Base-by-base conservation (phyloP, 306 rosid genomes). In the Dalbergia cultrata region DNA sequence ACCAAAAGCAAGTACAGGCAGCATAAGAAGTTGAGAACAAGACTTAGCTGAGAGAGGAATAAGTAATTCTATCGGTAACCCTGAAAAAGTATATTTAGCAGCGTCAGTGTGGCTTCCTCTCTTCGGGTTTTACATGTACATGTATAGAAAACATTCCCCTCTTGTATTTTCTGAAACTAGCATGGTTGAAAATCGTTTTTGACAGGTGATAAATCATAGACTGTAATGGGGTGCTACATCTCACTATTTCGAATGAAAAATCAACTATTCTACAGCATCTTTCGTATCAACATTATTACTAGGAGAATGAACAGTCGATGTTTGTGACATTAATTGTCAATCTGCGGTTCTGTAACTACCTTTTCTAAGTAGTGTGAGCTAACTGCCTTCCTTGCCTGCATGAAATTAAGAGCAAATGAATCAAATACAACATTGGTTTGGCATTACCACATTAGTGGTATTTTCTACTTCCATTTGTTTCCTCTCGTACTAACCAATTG, bases 381-480 rank as follows among this genome's bases (percentile, higher is more conserved):
- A 26, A 66, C 62, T 17, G 89, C 86, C 80, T 82, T 86, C 67
- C 66, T 82, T 68, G 91, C 91, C 90, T 86, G 87, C 76, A 86
- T 70, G 39, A 21, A 43, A 52, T 66, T 33, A 75, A 75, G 37
- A 59, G 19, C 22, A 62, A 64, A 56, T 59, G 65, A 71, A 7
- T 61, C 79, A 39, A 70, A 57, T 9, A 33, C 21, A 6, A 6
- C 39, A 10, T 7, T 34, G 1, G 33, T 18, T 44, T 37, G 12
- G 35, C n/a, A 64, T 57, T 13, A 43, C 19, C 58, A 22, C 14
- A 5, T 16, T 18, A 7, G 45, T 69, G 50, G 22, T 31, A 34
- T 26, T 67, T 62, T 64, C 6, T 5, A 17, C 16, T 21, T 78
- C 52, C 2, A 45, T 64, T 53, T 18, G 58, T 7, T 14, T 35